Evolutionary conservation across 2,329 filamentous ascomycete species (phyloP).

Genomic region (Endothia cerciana): DNA sequence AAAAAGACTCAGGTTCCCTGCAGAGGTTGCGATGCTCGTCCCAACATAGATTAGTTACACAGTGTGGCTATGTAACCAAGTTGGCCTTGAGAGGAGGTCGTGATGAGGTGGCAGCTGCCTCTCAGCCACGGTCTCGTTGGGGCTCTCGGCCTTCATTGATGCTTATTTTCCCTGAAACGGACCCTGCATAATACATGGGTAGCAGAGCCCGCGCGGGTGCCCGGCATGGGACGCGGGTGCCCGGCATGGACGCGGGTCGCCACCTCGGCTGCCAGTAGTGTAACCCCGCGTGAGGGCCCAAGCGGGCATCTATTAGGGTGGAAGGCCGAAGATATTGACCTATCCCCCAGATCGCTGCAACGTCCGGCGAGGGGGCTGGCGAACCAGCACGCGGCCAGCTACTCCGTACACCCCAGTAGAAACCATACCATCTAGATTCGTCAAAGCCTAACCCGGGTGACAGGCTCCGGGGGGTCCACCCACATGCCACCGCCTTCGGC

Average conservation of each 20-base stretch:
- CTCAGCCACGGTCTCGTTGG: not conserved
- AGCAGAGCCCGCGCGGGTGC: no score
- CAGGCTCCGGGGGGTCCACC: not conserved
- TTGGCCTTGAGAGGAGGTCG: not conserved
- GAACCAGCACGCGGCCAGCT: not conserved
- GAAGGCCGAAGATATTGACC: not conserved
- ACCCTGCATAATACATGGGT: not conserved
- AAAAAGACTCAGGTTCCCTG: not conserved
- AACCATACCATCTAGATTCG: not conserved
- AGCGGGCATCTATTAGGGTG: not conserved
- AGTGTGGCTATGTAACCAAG: not conserved
- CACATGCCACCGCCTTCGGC: not conserved
- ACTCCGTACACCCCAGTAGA: not conserved
- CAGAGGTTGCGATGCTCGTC: not conserved
- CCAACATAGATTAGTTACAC: not conserved
- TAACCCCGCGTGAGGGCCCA: not conserved
- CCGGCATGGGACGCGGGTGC: not conserved
- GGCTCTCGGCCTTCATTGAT: not conserved
- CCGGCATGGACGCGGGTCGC: not conserved
- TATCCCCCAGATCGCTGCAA: conserved; percentile 2
- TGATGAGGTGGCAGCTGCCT: not conserved
- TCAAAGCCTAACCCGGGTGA: not conserved
- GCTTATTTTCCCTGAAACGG: not conserved
- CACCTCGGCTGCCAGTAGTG: not conserved
- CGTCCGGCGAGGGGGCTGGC: not conserved